phyloP scores from a whole-genome alignment of 768 basidiomycete species.

The Kwoniella newhampshirensis region DNA sequence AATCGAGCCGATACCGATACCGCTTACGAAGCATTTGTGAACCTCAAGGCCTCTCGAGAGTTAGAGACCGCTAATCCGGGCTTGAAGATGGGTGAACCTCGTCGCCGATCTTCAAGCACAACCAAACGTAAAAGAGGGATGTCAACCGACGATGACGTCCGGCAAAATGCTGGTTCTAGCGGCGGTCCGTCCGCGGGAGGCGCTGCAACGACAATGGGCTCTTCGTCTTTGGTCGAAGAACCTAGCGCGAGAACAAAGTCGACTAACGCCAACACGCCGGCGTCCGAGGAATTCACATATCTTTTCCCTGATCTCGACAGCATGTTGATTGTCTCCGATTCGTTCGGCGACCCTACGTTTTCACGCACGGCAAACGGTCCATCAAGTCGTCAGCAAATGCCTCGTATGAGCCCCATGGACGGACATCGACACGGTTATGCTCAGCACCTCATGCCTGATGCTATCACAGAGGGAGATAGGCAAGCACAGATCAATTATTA shows the following conservation, averaged over 20 bases:
- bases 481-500: too few relatives aligned
- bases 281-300: slow-evolving; percentile 13
- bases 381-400: too few relatives aligned
- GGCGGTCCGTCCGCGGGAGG: neutral
- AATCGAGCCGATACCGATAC: slow-evolving; percentile 89
- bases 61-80: slow-evolving; percentile 41
- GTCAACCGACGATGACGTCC: slow-evolving; percentile 7
- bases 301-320: slow-evolving; percentile 41
- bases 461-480: neutral
- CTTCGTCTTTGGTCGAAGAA: neutral
- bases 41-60: slow-evolving; percentile 60
- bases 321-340: neutral
- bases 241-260: neutral
- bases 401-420: neutral
- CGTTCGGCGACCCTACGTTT: neutral
- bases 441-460: slow-evolving; percentile 8
- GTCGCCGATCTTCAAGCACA: slow-evolving; percentile 13
- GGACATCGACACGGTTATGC: slow-evolving; percentile 4
- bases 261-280: neutral
- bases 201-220: too few relatives aligned
- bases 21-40: slow-evolving; percentile 83
- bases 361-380: neutral
- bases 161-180: neutral
- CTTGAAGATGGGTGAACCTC: slow-evolving; percentile 24
- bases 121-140: slow-evolving; percentile 25